Percentiles rank a stretch among this genome's conserved stretches.
These are phyloP conservation scores for Rachicladosporium sp. DNA, from an alignment of 2,329 filamentous ascomycete genomes.

Conservation along the genomic window DNA sequence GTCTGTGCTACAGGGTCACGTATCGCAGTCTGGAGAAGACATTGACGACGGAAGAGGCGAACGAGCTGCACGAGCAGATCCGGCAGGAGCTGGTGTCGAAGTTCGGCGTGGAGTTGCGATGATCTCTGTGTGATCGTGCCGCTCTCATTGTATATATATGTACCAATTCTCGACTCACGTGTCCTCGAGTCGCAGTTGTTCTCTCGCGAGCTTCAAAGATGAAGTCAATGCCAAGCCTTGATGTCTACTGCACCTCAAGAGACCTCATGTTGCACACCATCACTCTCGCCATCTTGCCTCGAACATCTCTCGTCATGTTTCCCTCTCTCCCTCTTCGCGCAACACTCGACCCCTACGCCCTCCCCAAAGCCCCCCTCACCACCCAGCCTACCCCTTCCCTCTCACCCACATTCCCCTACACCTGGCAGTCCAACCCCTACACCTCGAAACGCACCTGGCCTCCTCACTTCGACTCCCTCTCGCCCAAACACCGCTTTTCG, in stretches of 20 bases:
- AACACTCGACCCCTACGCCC: slow-evolving; percentile 4
- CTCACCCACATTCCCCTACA: slow-evolving; percentile 16
- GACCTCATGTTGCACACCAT: no score
- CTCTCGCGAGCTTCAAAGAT: no score
- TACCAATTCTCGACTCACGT: no score
- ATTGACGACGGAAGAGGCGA: slow-evolving; percentile 70
- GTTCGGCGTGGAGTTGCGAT: slow-evolving; percentile 70
- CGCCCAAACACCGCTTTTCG: slow-evolving; percentile 59
- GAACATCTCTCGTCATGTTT: slow-evolving; percentile 2
- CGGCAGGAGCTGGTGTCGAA: slow-evolving; percentile 51
- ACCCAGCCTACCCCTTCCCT: neutral
- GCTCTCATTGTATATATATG: no score
- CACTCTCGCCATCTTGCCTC: neutral
- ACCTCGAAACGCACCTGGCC: slow-evolving; percentile 64
- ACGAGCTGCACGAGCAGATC: slow-evolving; percentile 61
- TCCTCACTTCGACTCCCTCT: slow-evolving; percentile 59
- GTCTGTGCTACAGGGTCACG: slow-evolving; percentile 83
- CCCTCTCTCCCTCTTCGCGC: slow-evolving; percentile 2
- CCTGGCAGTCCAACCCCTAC: slow-evolving; percentile 44
- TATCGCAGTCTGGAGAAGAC: slow-evolving; percentile 89
- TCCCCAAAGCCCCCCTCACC: slow-evolving; percentile 3
- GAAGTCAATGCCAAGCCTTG: no score
- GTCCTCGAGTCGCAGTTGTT: no score
- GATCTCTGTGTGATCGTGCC: neutral
- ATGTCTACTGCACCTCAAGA: no score